Evolutionary conservation across 768 basidiomycete species (phyloP).

Genomic region (Lactarius quietus): DNA sequence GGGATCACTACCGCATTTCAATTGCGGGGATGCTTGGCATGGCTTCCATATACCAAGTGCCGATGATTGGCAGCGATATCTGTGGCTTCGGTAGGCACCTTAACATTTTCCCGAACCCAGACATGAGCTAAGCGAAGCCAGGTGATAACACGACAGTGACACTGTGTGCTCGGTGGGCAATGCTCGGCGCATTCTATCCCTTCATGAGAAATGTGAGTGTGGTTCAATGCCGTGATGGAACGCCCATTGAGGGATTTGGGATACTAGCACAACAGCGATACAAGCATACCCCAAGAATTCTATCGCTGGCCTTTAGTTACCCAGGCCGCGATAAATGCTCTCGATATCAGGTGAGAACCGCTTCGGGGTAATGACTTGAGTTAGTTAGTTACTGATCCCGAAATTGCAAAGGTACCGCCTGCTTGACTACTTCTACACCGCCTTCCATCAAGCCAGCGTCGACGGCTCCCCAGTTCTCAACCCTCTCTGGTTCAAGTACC

Average conservation of each 20-base stretch:
- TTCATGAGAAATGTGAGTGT: slow-evolving; percentile 70
- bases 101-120: not conserved
- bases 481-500: slow-evolving; percentile 65
- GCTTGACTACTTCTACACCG: slow-evolving; percentile 68
- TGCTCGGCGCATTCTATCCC: slow-evolving; percentile 71
- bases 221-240: not conserved
- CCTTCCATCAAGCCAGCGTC: slow-evolving; percentile 54
- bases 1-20: slow-evolving; percentile 56
- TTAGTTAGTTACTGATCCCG: not conserved
- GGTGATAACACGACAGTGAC: slow-evolving; percentile 62
- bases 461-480: slow-evolving; percentile 65
- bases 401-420: slow-evolving; percentile 50
- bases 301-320: slow-evolving; percentile 59
- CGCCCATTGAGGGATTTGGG: slow-evolving; percentile 20
- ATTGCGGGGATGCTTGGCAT: slow-evolving; percentile 68
- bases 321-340: slow-evolving; percentile 53
- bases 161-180: slow-evolving; percentile 73
- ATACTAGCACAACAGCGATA: slow-evolving; percentile 51
- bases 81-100: slow-evolving; percentile 56
- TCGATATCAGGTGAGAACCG: slow-evolving; percentile 53
- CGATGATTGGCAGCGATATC: slow-evolving; percentile 76
- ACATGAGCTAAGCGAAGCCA: slow-evolving; percentile 25
- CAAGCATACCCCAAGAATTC: slow-evolving; percentile 58
- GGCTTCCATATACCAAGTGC: slow-evolving; percentile 60
- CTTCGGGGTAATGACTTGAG: not conserved